Evolutionary conservation across 768 basidiomycete genomes (phyloP), one percentile per base, ranked within the genome.

Genomic region (Suillus variegatus): DNA sequence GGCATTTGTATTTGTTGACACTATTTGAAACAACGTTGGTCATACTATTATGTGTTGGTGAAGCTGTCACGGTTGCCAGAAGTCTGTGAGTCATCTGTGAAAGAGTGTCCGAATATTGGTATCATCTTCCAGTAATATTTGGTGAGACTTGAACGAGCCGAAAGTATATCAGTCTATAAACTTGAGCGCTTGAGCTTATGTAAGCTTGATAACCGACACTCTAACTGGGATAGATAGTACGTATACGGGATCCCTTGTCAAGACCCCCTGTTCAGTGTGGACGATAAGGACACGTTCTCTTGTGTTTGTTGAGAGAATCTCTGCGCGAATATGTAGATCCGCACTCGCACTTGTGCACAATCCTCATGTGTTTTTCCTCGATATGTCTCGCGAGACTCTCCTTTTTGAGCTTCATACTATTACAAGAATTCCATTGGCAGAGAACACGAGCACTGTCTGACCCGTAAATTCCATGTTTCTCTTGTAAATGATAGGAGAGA

Each of bases 11-110:
- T 18, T 20, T 18, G 43, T 43, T 43, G 43, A 43, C 7, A 4
- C 43, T 18, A 18, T 43, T 43, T 52, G 6, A 25, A 76, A 70
- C 66, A 78, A 76, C 60, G 74, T 72, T 9, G 75, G 70, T 2
- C 64, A 62, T 60, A 54, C 43, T 3, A 20, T 18, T 18, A 32
- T 32, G 8, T 9, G 1, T 32, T 18, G 16, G 16, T 52, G 51
- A 32, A 32, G 32, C 6, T 32, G 5, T 32, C 32, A 6, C 6
- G 32, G 32, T 6, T 32, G 6, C 32, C 32, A 32, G 32, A 14
- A 22, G n/a, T 22, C n/a, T 25, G 5, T 4, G 3, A 49, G 6
- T 22, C n/a, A 0, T 32, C 36, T 18, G 41, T 49, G 12, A 10
- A 47, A 12, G 47, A 13, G 12, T 47, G 47, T 22, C 22, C 6